Base-by-base conservation (phyloP, 805 yeast genomes). In the Pichia cephalocereana region DNA sequence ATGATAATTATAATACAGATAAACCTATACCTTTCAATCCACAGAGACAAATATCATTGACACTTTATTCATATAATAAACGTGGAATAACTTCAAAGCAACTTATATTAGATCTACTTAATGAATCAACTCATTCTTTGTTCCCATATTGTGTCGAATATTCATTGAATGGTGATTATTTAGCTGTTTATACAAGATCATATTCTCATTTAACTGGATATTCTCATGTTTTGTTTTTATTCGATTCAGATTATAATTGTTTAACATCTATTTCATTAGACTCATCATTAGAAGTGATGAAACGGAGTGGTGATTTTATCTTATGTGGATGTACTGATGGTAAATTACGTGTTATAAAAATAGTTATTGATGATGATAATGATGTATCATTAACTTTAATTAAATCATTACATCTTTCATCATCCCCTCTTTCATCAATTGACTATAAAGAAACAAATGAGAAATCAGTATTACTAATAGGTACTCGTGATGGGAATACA, bases 401-500 rank as follows among this genome's bases (percentile, higher is more conserved):
- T 8, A 26, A 45, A 11, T 39, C 49, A 6, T 11, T 44, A 8
- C 45, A 45, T 30, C 15, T 52, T 8, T 52, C 55, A 19, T 50
- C 53, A 15, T 52, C 55, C 10, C 41, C 53, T 6, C 19, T 52
- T 11, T 44, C 51, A 10, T 46, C 52, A 5, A 36, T 52, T 4
- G 18, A 17, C 15, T 46, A 42, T 26, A 30, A n/a, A 17, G 23
- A 41, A 23, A 17, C 14, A 10, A 32, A 26, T 14, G 27, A 40
- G 19, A 40, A 38, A 11, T n/a, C 37, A 6, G 6, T 34, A 8
- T 17, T 52, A 6, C n/a, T 52, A 5, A 36, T 47, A 4, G 55
- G 55, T 15, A 48, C 55, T 14, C 47, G 53, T 26, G 55, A 52
- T 41, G 55, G 55, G 3, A 52, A 50, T 45, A 41, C 47, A 3